phyloP scores from a whole-genome alignment of 2,329 filamentous ascomycete species.

The Fusarium continuum region DNA sequence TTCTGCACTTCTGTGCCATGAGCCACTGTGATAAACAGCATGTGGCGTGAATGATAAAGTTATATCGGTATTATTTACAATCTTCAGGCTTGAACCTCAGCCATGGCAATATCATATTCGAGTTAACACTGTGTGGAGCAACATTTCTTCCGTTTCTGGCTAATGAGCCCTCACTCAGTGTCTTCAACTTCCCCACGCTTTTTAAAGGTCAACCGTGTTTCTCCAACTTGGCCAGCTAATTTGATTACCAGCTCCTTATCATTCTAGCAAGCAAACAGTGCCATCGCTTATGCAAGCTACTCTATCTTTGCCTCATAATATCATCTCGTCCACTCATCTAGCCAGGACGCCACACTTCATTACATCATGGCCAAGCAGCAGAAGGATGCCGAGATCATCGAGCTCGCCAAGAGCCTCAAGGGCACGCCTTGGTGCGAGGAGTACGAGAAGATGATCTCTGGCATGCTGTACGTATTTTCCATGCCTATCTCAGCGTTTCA shows the following conservation, averaged over 20 bases:
- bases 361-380: slow-evolving; percentile 36
- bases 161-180: slow-evolving; percentile 8
- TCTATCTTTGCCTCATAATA: neutral
- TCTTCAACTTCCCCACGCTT: neutral
- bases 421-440: slow-evolving; percentile 39
- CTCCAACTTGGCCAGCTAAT: neutral
- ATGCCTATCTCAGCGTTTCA: rapidly evolving
- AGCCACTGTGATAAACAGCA: no score
- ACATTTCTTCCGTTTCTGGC: neutral
- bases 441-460: slow-evolving; percentile 43
- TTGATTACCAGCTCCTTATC: neutral
- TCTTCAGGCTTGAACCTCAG: no score
- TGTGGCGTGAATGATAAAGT: no score
- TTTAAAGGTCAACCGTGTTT: neutral
- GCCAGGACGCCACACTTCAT: neutral
- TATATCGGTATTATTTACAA: no score
- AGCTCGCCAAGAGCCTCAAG: slow-evolving; percentile 33
- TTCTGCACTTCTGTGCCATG: no score
- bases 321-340: no score
- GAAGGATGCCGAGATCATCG: slow-evolving; percentile 32
- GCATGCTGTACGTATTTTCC: slow-evolving; percentile 34
- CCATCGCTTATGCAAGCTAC: rapidly evolving
- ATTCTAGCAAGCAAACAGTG: neutral
- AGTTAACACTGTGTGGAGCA: slow-evolving; percentile 1
- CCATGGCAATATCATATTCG: no score